phyloP scores from a whole-genome alignment of 225 moss, liverwort and hornwort species.

The Polytrichum commune region DNA sequence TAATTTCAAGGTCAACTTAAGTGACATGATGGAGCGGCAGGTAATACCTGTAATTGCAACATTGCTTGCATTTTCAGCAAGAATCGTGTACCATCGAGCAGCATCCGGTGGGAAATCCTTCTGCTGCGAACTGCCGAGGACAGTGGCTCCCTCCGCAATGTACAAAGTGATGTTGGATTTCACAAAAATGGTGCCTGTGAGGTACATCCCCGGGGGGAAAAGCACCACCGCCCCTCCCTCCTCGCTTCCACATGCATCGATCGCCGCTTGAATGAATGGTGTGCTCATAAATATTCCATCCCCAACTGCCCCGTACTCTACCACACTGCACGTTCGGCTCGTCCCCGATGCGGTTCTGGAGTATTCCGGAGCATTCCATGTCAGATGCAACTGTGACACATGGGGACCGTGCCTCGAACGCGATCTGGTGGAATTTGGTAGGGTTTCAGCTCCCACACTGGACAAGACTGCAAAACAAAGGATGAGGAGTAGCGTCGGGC shows the following conservation, averaged over 20 bases:
- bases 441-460: no score
- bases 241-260: conserved; percentile 8
- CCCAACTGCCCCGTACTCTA: conserved; percentile 12
- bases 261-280: conserved; percentile 5
- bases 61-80: conserved; percentile 11
- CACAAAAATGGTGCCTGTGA: conserved; percentile 15
- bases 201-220: conserved; percentile 13
- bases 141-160: not conserved
- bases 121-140: conserved; percentile 8
- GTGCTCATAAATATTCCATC: conserved; percentile 11
- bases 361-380: no score
- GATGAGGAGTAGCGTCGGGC: no score
- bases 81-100: conserved; percentile 14
- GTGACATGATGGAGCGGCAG: not conserved
- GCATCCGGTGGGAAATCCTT: conserved; percentile 5
- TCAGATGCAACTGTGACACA: no score
- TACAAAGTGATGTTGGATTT: conserved; percentile 9
- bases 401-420: no score
- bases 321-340: not conserved
- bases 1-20: not conserved
- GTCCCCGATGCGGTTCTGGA: not conserved
- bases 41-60: conserved; percentile 10
- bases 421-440: no score
- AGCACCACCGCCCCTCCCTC: conserved; percentile 8
- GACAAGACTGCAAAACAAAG: no score